phyloP scores from a whole-genome alignment of 768 basidiomycete genomes.

The Boletus reticulatus region DNA sequence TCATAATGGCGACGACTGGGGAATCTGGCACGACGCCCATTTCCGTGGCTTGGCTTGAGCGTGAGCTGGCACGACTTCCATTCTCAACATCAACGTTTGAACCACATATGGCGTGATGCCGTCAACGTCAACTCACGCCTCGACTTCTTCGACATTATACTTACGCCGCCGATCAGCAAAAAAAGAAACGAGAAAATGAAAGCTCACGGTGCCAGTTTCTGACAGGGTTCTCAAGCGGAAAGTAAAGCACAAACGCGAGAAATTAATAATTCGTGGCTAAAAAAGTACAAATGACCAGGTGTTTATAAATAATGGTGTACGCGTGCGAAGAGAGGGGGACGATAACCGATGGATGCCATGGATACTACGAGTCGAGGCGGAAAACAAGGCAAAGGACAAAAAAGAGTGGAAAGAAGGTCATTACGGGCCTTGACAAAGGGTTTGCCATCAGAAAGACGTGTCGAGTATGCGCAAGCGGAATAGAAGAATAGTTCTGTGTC shows the following conservation, averaged over 20 bases:
- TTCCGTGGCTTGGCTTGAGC: too few relatives aligned
- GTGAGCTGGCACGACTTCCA: too few relatives aligned
- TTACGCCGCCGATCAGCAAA: too few relatives aligned
- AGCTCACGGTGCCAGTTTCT: too few relatives aligned
- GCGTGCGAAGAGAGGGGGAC: not conserved
- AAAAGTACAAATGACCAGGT: constrained; percentile 17
- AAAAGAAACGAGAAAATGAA: too few relatives aligned
- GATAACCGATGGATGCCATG: constrained; percentile 17
- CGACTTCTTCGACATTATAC: too few relatives aligned
- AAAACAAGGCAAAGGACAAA: not conserved
- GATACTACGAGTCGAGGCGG: constrained; percentile 7
- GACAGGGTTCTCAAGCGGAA: not conserved
- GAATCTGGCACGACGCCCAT: too few relatives aligned
- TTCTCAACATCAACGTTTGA: too few relatives aligned
- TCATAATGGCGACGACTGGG: too few relatives aligned
- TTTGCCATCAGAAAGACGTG: constrained; percentile 4
- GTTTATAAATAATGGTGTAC: not conserved
- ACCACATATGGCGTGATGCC: too few relatives aligned
- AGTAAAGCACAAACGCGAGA: not conserved
- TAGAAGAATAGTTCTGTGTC: not conserved
- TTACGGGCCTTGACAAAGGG: not conserved
- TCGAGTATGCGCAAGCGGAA: not conserved
- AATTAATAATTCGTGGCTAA: not conserved
- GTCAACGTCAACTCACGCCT: too few relatives aligned
- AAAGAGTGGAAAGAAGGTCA: not conserved